Percentiles rank a stretch among this genome's conserved stretches.
These are phyloP conservation scores for Lolium perenne DNA, from an alignment of 176 grass and related monocot genomes.

Conservation along the genomic window DNA sequence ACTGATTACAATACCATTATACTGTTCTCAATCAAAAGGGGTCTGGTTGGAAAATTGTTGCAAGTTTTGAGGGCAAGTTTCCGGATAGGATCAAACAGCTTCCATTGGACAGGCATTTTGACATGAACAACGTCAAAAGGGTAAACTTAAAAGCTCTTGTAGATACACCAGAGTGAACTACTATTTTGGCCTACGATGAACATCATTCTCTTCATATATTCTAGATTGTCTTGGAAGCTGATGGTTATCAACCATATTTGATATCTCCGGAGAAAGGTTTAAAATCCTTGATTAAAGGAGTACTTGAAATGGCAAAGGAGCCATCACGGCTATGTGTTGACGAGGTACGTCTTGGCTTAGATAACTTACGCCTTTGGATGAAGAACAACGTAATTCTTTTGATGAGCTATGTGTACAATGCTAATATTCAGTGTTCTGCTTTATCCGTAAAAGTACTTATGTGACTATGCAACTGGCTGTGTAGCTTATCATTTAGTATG, in stretches of 20 bases:
- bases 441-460: slow-evolving; percentile 15
- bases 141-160: slow-evolving; percentile 52
- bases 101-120: slow-evolving; percentile 89
- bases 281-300: slow-evolving; percentile 87
- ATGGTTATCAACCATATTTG: slow-evolving; percentile 97
- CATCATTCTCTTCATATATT: slow-evolving; percentile 48
- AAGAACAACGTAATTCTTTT: slow-evolving; percentile 31
- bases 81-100: slow-evolving; percentile 94
- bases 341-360: slow-evolving; percentile 56
- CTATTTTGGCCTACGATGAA: slow-evolving; percentile 41
- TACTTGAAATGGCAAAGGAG: slow-evolving; percentile 93
- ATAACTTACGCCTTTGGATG: slow-evolving; percentile 31
- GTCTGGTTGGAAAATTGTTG: slow-evolving; percentile 92
- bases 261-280: slow-evolving; percentile 97
- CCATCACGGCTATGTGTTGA: slow-evolving; percentile 91
- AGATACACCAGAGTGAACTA: slow-evolving; percentile 19
- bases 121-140: slow-evolving; percentile 93
- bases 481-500: background rate
- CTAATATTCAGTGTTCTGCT: slow-evolving; percentile 33
- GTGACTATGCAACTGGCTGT: background rate
- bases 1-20: slow-evolving; percentile 27
- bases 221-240: slow-evolving; percentile 92
- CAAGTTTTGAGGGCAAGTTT: slow-evolving; percentile 94
- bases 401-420: slow-evolving; percentile 13
- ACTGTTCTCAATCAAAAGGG: slow-evolving; percentile 63